Base-by-base conservation (phyloP, 345 rosid species). In the Cardiospermum halicacabum region DNA sequence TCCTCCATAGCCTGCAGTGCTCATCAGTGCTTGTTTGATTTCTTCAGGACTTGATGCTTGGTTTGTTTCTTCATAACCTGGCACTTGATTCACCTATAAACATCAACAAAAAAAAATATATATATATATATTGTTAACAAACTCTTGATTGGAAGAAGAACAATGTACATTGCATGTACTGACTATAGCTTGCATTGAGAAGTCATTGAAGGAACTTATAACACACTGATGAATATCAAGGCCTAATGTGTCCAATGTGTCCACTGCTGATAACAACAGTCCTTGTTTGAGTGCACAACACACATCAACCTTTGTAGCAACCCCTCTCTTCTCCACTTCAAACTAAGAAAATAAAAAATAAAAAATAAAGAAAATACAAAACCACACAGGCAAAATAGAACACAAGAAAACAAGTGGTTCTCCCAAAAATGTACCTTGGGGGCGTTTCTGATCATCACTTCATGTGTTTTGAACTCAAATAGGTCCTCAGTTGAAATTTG, bases 1-100 rank as follows among this genome's bases (percentile, higher is more conserved):
- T 75, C 99, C 99, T 80, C 95, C 99, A 66, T 94, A 88, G 30
- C 99, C 99, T 56, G 99, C 96, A 78, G 81, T 87, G 75, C 85
- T 73, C 72, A 88, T 87, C 26, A 94, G 69, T 61, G 97, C 85
- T 73, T 94, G 96, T 81, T 91, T 91, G 77, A 94, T 81, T 67
- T 91, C 97, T 70, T 91, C 96, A 30, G 91, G 62, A 58, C 75
- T 78, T 11, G 80, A 15, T 83, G 86, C 74, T 83, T 87, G 60
- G 34, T 39, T 30, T n/a, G n/a, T n/a, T n/a, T n/a, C n/a, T n/a
- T n/a, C n/a, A n/a, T n/a, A n/a, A n/a, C n/a, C n/a, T n/a, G n/a
- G n/a, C n/a, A n/a, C n/a, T n/a, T n/a, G n/a, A 26, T 79, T 84
- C 75, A 25, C 21, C 21, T 43, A 43, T 4, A 16, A 12, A 45